These are phyloP conservation scores for Flaveria sonorensis DNA, from an alignment of 129 eudicot genomes.

Conservation along the genomic window DNA sequence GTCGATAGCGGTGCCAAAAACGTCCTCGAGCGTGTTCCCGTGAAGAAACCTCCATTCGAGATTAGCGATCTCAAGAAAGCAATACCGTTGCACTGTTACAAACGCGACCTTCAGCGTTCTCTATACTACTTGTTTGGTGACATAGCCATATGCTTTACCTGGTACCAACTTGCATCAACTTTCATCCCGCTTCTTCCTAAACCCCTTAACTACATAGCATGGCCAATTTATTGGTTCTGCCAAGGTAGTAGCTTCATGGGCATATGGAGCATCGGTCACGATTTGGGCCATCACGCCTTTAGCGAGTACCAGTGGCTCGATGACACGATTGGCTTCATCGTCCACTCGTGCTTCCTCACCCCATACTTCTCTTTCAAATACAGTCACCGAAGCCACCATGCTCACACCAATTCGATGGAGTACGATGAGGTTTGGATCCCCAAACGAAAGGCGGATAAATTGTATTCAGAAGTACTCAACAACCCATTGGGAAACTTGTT, in stretches of 20 bases:
- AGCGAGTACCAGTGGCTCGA: conserved; percentile 31
- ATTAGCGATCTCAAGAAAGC: conserved; percentile 36
- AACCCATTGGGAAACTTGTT: conserved; percentile 47
- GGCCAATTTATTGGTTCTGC: conserved; percentile 38
- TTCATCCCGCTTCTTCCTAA: conserved; percentile 31
- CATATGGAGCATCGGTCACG: conserved; percentile 37
- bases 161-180: conserved; percentile 28
- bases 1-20: background rate
- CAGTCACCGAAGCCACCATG: conserved; percentile 62
- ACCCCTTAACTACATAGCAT: conserved; percentile 33
- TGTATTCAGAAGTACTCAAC: conserved; percentile 47
- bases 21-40: conserved; percentile 27
- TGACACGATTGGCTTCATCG: conserved; percentile 40
- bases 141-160: conserved; percentile 35
- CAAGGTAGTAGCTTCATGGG: conserved; percentile 39
- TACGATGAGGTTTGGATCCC: conserved; percentile 61
- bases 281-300: conserved; percentile 31
- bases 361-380: conserved; percentile 61
- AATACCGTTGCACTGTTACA: conserved; percentile 33
- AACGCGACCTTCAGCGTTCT: conserved; percentile 28
- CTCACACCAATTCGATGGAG: conserved; percentile 59
- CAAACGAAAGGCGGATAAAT: conserved; percentile 42
- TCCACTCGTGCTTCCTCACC: conserved; percentile 50
- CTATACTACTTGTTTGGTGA: conserved; percentile 31
- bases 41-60: conserved; percentile 31